Evolutionary conservation across 768 basidiomycete species (phyloP).

Genomic region (Pulveroboletus sp.): DNA sequence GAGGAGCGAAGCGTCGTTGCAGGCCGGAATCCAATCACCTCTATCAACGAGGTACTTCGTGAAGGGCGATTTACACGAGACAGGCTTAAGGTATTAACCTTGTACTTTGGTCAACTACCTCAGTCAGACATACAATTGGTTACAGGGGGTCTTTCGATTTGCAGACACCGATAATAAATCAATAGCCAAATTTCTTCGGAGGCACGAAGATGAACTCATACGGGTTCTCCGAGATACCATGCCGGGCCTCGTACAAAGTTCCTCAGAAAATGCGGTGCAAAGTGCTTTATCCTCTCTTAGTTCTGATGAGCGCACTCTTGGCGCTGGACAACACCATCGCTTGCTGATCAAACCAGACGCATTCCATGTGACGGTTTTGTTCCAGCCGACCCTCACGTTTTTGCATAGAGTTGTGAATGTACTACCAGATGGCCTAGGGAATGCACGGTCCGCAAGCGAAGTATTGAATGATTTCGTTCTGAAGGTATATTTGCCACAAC

Average conservation of each 20-base stretch:
- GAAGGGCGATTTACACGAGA: conserved; percentile 79
- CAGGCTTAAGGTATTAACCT: conserved; percentile 58
- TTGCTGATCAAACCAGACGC: conserved; percentile 85
- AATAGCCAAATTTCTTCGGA: conserved; percentile 59
- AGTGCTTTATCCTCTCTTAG: conserved; percentile 53
- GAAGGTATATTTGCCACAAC: conserved; percentile 86
- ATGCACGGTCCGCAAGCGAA: conserved; percentile 58
- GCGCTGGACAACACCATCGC: conserved; percentile 75
- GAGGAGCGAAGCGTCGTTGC: conserved; percentile 77
- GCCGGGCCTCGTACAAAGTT: conserved; percentile 82
- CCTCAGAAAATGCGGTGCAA: conserved; percentile 59
- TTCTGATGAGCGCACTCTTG: conserved; percentile 69
- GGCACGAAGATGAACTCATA: conserved; percentile 81
- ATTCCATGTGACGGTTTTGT: conserved; percentile 92
- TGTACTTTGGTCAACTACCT: background rate
- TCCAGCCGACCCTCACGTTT: conserved; percentile 88
- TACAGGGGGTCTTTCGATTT: conserved; percentile 84
- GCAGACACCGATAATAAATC: conserved; percentile 81
- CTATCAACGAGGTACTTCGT: conserved; percentile 90
- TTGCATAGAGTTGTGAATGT: conserved; percentile 66
- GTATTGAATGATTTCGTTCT: conserved; percentile 91
- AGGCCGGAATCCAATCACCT: conserved; percentile 82
- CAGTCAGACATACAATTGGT: background rate
- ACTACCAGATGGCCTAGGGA: conserved; percentile 68
- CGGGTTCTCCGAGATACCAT: conserved; percentile 84